A percentile compares a stretch with the other conserved stretches of the same genome.
Conservation (phyloP, 768 basidiomycete genomes). For the Lentinula guzmanii region DNA sequence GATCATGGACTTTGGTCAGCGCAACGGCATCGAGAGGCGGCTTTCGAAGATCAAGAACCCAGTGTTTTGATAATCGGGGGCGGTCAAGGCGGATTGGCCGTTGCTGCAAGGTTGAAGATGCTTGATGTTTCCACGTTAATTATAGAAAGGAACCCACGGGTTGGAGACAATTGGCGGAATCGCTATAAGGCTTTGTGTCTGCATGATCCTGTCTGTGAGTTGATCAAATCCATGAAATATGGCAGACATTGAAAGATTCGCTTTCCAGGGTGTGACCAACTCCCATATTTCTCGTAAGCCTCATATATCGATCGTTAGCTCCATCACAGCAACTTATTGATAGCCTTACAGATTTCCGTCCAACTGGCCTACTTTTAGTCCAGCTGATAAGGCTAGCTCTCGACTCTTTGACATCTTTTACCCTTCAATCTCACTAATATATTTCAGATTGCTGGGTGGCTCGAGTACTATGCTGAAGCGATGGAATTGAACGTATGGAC, state of each 20-base stretch:
- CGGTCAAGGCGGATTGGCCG: conserved; percentile 61
- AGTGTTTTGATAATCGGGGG: conserved; percentile 59
- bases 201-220: conserved; percentile 59
- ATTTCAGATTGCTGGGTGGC: conserved; percentile 54
- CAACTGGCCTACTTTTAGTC: conserved; percentile 54
- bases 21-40: conserved; percentile 31
- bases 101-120: conserved; percentile 57
- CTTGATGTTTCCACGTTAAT: conserved; percentile 45
- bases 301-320: conserved; percentile 11
- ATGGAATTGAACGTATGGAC: conserved; percentile 51
- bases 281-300: conserved; percentile 53
- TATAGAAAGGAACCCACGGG: conserved; percentile 53
- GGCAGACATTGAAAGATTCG: background rate
- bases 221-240: background rate
- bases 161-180: conserved; percentile 63
- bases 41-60: conserved; percentile 47
- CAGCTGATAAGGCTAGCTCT: conserved; percentile 40
- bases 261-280: conserved; percentile 42
- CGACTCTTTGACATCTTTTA: background rate
- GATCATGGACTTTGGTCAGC: conserved; percentile 54
- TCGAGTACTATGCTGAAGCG: conserved; percentile 52
- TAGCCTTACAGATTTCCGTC: conserved; percentile 40
- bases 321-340: background rate
- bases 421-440: background rate
- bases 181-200: conserved; percentile 64